phyloP scores from a whole-genome alignment of 345 rosid genomes.

The Salix brachista region DNA sequence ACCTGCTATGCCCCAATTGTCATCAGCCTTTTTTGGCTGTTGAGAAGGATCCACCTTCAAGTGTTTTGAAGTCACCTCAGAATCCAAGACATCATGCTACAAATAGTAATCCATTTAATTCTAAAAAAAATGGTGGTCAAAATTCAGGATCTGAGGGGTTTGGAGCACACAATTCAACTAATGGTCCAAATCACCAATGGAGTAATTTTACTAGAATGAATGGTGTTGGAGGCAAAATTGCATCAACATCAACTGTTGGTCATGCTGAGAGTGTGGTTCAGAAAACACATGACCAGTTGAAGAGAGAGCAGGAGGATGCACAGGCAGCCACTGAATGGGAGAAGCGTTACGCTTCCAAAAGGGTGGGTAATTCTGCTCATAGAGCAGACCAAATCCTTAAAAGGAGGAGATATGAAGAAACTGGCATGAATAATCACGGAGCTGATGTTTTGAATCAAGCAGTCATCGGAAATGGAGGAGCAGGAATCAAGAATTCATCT shows the following conservation, averaged over 20 bases:
- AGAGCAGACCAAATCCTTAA: conserved; percentile 37
- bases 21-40: conserved; percentile 56
- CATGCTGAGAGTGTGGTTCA: conserved; percentile 37
- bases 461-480: conserved; percentile 22
- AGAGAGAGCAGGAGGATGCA: conserved; percentile 42
- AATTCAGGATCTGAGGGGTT: conserved; percentile 1
- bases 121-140: conserved; percentile 23
- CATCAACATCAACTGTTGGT: conserved; percentile 25
- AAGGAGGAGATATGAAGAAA: conserved; percentile 44
- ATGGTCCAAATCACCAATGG: conserved; percentile 27
- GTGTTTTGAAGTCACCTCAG: conserved; percentile 39
- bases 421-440: conserved; percentile 17
- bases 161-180: conserved; percentile 20
- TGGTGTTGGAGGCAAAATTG: conserved; percentile 25
- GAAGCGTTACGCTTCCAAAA: not conserved
- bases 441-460: conserved; percentile 18
- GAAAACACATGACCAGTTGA: conserved; percentile 34
- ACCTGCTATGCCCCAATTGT: conserved; percentile 76
- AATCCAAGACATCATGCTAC: conserved; percentile 33
- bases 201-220: conserved; percentile 34
- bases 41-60: conserved; percentile 70
- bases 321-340: conserved; percentile 18
- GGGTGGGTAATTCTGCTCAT: conserved; percentile 19
- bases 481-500: conserved; percentile 24
- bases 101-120: conserved; percentile 22